phyloP scores from a whole-genome alignment of 2,329 filamentous ascomycete species.

The Lachnellula occidentalis region DNA sequence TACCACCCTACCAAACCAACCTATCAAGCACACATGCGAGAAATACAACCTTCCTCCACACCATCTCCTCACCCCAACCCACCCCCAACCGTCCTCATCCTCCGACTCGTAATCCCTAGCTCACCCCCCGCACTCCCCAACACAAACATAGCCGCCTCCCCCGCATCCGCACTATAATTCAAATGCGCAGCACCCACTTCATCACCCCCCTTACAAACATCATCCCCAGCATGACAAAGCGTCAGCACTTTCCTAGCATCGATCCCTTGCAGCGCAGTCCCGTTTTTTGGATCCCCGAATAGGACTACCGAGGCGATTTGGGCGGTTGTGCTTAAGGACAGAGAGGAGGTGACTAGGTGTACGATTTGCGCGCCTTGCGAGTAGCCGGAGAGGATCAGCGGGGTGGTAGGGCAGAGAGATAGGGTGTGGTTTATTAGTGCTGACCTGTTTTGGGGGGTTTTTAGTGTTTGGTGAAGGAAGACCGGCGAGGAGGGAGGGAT shows the following conservation, averaged over 20 bases:
- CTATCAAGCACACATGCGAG: not conserved
- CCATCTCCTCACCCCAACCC: not conserved
- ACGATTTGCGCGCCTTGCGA: conserved; percentile 27
- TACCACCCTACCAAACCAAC: no score
- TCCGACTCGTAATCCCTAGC: conserved; percentile 24
- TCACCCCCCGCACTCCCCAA: conserved; percentile 14
- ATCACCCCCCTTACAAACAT: conserved; percentile 23
- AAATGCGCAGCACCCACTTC: conserved; percentile 16
- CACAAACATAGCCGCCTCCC: conserved; percentile 23
- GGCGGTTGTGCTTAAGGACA: conserved; percentile 12
- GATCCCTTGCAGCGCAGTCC: conserved; percentile 19
- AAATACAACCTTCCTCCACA: not conserved
- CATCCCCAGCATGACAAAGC: conserved; percentile 20
- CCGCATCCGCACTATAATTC: conserved; percentile 21
- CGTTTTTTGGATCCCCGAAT: conserved; percentile 28
- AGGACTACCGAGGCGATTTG: conserved; percentile 21
- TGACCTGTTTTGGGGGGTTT: conserved; percentile 11
- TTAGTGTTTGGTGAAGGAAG: not conserved
- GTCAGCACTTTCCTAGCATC: conserved; percentile 19
- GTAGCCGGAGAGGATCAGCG: conserved; percentile 24
- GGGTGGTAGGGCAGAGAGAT: conserved; percentile 17
- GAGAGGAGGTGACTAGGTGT: conserved; percentile 17
- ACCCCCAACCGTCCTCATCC: conserved; percentile 4
- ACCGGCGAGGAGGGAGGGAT: not conserved
- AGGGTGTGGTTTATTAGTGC: conserved; percentile 19